phyloP scores from a whole-genome alignment of 129 eudicot genomes.

The Smallanthus sonchifolius region DNA sequence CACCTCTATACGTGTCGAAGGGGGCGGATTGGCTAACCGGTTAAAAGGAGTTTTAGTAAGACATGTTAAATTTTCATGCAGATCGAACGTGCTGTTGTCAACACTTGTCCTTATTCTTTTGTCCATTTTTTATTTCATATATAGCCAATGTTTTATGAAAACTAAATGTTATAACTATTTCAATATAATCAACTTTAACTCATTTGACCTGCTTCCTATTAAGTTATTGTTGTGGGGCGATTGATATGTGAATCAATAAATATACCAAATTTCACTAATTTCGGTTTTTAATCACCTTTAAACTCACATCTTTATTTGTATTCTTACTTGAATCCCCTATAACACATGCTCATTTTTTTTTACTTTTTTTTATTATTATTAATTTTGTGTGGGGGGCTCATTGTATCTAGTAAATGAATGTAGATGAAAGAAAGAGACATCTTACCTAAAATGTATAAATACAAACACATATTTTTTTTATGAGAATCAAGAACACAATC shows the following conservation, averaged over 20 bases:
- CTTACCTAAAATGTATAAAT: constrained; percentile 29
- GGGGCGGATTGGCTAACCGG: background rate
- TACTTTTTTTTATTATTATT: background rate
- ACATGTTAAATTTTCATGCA: background rate
- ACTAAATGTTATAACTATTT: too few relatives aligned
- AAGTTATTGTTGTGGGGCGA: background rate
- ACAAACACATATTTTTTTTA: constrained; percentile 13
- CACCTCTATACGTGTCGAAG: background rate
- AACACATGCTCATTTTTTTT: background rate
- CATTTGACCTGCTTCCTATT: background rate
- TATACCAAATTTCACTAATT: background rate
- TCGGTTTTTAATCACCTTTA: background rate
- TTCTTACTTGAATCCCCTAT: background rate
- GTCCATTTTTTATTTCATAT: background rate
- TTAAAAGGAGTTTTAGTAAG: background rate
- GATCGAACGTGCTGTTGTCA: background rate
- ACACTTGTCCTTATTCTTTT: background rate
- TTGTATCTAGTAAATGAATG: constrained; percentile 20
- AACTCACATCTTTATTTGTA: background rate
- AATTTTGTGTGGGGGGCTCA: background rate
- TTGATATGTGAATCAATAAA: background rate
- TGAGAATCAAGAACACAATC: constrained; percentile 21
- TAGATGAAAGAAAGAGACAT: constrained; percentile 28
- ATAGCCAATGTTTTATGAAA: background rate
- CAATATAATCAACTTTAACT: background rate